Conservation (phyloP, 2,329 filamentous ascomycete genomes). For the Paramyrothecium sp. region DNA sequence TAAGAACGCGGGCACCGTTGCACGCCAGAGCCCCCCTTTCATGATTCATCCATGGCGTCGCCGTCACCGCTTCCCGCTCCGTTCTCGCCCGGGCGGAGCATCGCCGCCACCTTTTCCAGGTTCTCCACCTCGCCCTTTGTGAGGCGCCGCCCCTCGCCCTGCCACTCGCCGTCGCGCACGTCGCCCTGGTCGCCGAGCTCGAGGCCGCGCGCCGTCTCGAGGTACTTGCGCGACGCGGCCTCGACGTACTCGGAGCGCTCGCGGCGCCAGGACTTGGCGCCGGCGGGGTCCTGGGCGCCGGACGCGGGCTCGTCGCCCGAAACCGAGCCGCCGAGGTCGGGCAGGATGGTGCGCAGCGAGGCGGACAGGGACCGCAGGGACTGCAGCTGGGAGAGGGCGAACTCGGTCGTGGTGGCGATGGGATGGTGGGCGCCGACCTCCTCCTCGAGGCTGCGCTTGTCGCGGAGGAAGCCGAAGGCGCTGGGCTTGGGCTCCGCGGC, state of each 20-base stretch:
- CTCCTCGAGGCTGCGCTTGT: slow-evolving; percentile 46
- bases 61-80: slow-evolving; percentile 3
- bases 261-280: slow-evolving; percentile 57
- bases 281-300: slow-evolving; percentile 31
- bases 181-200: slow-evolving; percentile 62
- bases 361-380: slow-evolving; percentile 67
- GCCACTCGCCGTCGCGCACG: slow-evolving; percentile 64
- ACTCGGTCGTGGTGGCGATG: slow-evolving; percentile 70
- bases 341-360: slow-evolving; percentile 62
- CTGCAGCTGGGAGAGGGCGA: slow-evolving; percentile 80
- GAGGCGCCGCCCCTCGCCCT: slow-evolving; percentile 50
- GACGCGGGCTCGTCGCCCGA: slow-evolving; percentile 25
- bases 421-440: slow-evolving; percentile 53
- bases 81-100: slow-evolving; percentile 32
- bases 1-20: too few relatives aligned
- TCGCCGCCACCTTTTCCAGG: slow-evolving; percentile 48
- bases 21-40: neutral
- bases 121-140: slow-evolving; percentile 55
- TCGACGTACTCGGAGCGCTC: slow-evolving; percentile 84
- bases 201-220: slow-evolving; percentile 68
- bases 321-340: slow-evolving; percentile 49
- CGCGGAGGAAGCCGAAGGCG: slow-evolving; percentile 56
- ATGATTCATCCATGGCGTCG: slow-evolving; percentile 28
- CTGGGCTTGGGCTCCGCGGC: slow-evolving; percentile 7
- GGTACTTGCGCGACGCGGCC: slow-evolving; percentile 64